Evolutionary conservation across 164 flowering plant species (phyloP).

Genomic region (Houttuynia cordata): DNA sequence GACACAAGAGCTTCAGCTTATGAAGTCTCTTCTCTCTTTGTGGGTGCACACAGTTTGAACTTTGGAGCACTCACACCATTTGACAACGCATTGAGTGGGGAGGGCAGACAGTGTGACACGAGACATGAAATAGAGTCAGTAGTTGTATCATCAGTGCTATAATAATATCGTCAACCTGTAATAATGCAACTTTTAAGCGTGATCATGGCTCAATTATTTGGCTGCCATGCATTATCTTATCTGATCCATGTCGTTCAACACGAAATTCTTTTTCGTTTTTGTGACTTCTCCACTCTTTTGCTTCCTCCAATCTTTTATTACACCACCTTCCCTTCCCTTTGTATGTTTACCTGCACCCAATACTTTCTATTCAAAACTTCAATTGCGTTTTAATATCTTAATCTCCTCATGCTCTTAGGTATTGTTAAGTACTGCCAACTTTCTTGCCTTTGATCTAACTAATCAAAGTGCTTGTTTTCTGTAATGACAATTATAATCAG

Average conservation of each 20-base stretch:
- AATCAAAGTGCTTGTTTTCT: not conserved
- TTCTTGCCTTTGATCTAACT: not conserved
- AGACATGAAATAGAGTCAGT: not conserved
- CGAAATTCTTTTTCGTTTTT: conserved; percentile 6
- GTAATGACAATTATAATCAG: not conserved
- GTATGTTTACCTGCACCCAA: too few relatives aligned
- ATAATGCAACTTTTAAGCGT: conserved; percentile 14
- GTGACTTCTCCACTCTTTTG: conserved; percentile 14
- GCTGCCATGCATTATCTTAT: conserved; percentile 1
- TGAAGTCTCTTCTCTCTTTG: too few relatives aligned
- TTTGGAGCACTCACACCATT: not conserved
- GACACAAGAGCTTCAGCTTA: too few relatives aligned
- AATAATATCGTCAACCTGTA: not conserved
- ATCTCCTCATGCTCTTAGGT: not conserved
- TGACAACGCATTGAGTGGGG: not conserved
- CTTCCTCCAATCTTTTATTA: conserved; percentile 1
- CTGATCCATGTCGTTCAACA: conserved; percentile 9
- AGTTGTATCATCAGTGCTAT: not conserved
- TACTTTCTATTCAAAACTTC: conserved; percentile 1
- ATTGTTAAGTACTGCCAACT: not conserved
- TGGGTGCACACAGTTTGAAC: not conserved
- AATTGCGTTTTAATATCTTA: conserved; percentile 4
- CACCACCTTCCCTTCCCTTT: conserved; percentile 7
- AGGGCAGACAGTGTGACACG: not conserved
- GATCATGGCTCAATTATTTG: conserved; percentile 21